Conservation (phyloP, 2,329 filamentous ascomycete genomes). For the Aspergillus clavatus region DNA sequence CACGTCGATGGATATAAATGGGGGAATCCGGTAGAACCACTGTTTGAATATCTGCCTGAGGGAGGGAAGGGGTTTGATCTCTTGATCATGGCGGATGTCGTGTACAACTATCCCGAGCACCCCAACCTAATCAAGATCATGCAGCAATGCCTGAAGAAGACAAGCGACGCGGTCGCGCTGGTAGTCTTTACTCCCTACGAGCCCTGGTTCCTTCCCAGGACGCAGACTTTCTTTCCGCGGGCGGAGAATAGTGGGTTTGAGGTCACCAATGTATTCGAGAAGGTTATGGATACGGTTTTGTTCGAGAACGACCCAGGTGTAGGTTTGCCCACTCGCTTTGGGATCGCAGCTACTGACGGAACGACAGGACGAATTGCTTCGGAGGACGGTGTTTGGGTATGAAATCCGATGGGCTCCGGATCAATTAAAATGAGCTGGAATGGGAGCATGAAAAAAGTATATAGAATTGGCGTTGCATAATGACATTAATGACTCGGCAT, state of each 20-base stretch:
- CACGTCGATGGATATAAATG: slow-evolving; percentile 73
- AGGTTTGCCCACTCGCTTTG: slow-evolving; percentile 25
- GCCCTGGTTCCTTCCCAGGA: slow-evolving; percentile 81
- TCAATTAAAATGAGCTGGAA: slow-evolving; percentile 20
- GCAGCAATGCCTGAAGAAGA: slow-evolving; percentile 57
- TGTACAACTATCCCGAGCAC: slow-evolving; percentile 90
- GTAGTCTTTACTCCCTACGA: slow-evolving; percentile 95
- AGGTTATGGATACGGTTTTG: slow-evolving; percentile 77
- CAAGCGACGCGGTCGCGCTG: slow-evolving; percentile 58
- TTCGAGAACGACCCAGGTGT: slow-evolving; percentile 83
- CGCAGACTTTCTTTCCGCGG: slow-evolving; percentile 79
- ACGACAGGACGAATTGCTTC: slow-evolving; percentile 64
- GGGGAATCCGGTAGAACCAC: slow-evolving; percentile 60
- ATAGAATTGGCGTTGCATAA: neutral
- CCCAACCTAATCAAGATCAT: slow-evolving; percentile 70
- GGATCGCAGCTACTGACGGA: slow-evolving; percentile 11
- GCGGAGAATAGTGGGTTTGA: slow-evolving; percentile 65
- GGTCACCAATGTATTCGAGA: slow-evolving; percentile 76
- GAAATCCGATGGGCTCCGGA: slow-evolving; percentile 58
- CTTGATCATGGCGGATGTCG: slow-evolving; percentile 77
- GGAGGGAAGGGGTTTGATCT: slow-evolving; percentile 60
- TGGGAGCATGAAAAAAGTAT: slow-evolving; percentile 7
- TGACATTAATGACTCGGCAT: neutral
- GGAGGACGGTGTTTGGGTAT: slow-evolving; percentile 79
- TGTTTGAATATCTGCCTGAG: slow-evolving; percentile 56